A percentile compares a stretch with the other conserved stretches of the same genome.
Conservation (phyloP, 495 filamentous ascomycete species). For the Daldinia bambusicola region DNA sequence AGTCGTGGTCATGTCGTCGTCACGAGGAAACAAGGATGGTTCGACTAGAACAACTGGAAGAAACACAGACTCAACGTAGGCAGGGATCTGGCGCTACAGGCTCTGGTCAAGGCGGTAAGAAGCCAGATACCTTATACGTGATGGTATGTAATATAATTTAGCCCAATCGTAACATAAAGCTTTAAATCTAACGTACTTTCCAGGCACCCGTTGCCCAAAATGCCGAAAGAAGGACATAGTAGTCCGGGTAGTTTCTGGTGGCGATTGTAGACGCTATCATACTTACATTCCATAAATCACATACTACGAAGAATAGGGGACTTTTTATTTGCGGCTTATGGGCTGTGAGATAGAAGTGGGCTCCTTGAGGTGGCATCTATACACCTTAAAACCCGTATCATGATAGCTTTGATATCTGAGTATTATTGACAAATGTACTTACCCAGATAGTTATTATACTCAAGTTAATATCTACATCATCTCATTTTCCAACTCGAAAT, state of each 20-base stretch:
- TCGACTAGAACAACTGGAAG: neutral
- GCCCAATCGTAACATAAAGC: neutral
- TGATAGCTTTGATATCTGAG: neutral
- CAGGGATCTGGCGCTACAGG: neutral
- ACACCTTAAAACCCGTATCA: neutral
- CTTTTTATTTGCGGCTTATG: neutral
- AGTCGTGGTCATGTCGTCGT: too few relatives aligned
- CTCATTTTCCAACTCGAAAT: neutral
- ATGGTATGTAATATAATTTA: neutral
- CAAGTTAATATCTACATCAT: neutral
- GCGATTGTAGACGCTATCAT: neutral
- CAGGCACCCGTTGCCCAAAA: neutral
- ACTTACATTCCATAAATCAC: neutral
- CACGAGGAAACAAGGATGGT: neutral
- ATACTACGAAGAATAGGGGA: neutral
- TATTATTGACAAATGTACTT: neutral
- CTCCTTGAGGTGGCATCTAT: neutral
- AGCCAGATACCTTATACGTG: neutral
- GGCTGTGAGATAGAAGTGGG: neutral
- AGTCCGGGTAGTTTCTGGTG: neutral
- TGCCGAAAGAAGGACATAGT: neutral
- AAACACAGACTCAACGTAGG: neutral
- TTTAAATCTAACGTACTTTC: neutral
- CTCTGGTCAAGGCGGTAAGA: neutral
- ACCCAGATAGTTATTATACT: neutral